These are phyloP conservation scores for Ceratocystis eucalypticola DNA, from an alignment of 2,329 filamentous ascomycete genomes.

Conservation along the genomic window DNA sequence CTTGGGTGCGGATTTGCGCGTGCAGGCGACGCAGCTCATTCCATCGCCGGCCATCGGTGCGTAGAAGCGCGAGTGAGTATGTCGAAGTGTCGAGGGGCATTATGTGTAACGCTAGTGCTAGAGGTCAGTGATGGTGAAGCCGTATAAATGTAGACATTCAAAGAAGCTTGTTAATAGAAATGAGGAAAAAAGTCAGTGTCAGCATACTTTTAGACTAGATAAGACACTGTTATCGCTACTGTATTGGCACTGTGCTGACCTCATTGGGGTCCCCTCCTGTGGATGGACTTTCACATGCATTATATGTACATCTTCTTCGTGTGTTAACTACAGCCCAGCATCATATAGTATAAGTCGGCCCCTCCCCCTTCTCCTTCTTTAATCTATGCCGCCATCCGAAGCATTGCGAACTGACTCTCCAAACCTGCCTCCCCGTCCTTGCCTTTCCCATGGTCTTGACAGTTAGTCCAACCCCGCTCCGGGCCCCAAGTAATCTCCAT, in stretches of 20 bases:
- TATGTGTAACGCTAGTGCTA: background rate
- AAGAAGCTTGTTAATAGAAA: background rate
- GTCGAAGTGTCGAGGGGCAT: slow-evolving; percentile 95
- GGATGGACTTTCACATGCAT: no score
- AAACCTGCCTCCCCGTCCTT: background rate
- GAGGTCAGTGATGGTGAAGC: background rate
- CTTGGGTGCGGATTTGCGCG: slow-evolving; percentile 82
- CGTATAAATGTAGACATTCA: background rate
- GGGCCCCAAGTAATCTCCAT: slow-evolving; percentile 53
- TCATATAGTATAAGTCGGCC: no score
- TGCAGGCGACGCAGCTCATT: slow-evolving; percentile 86
- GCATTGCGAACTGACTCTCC: slow-evolving; percentile 1
- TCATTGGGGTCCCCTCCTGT: background rate
- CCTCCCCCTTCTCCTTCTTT: no score
- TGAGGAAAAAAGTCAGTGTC: background rate
- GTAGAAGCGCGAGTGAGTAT: slow-evolving; percentile 73
- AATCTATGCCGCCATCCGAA: background rate
- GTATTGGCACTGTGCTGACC: background rate
- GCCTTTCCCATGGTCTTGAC: slow-evolving; percentile 28
- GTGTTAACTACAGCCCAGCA: no score
- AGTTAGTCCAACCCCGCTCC: slow-evolving; percentile 50
- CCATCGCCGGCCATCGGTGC: slow-evolving; percentile 79
- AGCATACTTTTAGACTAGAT: background rate
- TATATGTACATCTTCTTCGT: no score
- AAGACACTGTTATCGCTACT: background rate